Evolutionary conservation across 495 filamentous ascomycete species (phyloP).

Genomic region (Neurospora sp.): DNA sequence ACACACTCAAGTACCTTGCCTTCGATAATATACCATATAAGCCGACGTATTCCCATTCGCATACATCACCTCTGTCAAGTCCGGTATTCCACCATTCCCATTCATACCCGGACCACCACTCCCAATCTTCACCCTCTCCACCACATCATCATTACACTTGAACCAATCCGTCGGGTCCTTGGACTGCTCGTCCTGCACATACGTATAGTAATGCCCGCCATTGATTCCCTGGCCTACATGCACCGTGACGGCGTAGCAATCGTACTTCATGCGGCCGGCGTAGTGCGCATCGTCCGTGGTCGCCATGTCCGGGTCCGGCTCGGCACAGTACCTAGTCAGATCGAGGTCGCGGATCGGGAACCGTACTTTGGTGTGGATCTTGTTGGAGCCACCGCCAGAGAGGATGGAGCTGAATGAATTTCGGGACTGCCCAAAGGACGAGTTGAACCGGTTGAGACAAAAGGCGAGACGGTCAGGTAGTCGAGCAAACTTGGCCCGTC

Average conservation of each 20-base stretch:
- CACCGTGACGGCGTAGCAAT: constrained; percentile 35
- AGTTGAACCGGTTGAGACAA: constrained; percentile 20
- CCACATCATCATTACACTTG: constrained; percentile 19
- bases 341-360: constrained; percentile 30
- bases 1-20: constrained; percentile 7
- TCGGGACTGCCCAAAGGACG: background rate
- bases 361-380: constrained; percentile 18
- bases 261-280: constrained; percentile 24
- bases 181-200: constrained; percentile 21
- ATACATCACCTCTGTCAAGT: constrained; percentile 15
- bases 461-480: constrained; percentile 25
- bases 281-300: constrained; percentile 13
- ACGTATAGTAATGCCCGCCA: constrained; percentile 36
- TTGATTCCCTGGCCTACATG: constrained; percentile 19
- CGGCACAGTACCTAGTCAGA: constrained; percentile 20
- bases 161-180: constrained; percentile 22
- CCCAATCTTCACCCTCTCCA: constrained; percentile 20
- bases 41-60: constrained; percentile 8
- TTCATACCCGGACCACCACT: background rate
- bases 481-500: constrained; percentile 18
- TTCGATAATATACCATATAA: constrained; percentile 22
- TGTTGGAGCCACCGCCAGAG: constrained; percentile 1
- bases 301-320: constrained; percentile 7
- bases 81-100: background rate
- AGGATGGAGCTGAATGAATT: background rate